Evolutionary conservation across 352 stramenopile species (phyloP).

Genomic region (Phytophthora foliorum): DNA sequence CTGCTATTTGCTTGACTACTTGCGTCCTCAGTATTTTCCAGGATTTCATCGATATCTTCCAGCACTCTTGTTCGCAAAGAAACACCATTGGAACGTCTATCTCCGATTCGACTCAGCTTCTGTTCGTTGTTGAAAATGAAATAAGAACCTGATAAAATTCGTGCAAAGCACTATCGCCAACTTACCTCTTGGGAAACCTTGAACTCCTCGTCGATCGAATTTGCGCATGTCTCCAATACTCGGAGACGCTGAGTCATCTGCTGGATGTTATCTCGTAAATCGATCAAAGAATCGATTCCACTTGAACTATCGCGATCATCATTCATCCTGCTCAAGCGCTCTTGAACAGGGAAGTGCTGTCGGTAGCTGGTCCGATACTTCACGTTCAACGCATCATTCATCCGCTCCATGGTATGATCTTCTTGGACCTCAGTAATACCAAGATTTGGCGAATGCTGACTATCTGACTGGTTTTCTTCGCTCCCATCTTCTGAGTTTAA

Average conservation of each 20-base stretch:
- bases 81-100: conserved; percentile 1
- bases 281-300: conserved; percentile 38
- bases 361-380: conserved; percentile 33
- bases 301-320: conserved; percentile 14
- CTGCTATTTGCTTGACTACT: not conserved
- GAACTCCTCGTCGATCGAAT: conserved; percentile 71
- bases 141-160: not conserved
- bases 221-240: conserved; percentile 58
- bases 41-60: conserved; percentile 28
- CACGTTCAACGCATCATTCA: conserved; percentile 4
- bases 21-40: conserved; percentile 18
- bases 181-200: conserved; percentile 57
- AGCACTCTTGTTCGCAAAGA: conserved; percentile 17
- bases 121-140: not conserved
- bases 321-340: conserved; percentile 7
- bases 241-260: conserved; percentile 56
- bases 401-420: not conserved
- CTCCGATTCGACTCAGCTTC: conserved; percentile 30
- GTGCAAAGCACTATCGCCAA: not conserved
- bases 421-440: conserved; percentile 12
- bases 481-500: conserved; percentile 14
- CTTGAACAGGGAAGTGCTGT: conserved; percentile 18
- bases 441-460: conserved; percentile 3
- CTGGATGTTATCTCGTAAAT: conserved; percentile 58
- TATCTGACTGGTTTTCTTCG: conserved; percentile 34